Evolutionary conservation across 1,139 yeast species (phyloP), one percentile per base, ranked within the genome.

Genomic region (Zygosaccharomyces sapae): DNA sequence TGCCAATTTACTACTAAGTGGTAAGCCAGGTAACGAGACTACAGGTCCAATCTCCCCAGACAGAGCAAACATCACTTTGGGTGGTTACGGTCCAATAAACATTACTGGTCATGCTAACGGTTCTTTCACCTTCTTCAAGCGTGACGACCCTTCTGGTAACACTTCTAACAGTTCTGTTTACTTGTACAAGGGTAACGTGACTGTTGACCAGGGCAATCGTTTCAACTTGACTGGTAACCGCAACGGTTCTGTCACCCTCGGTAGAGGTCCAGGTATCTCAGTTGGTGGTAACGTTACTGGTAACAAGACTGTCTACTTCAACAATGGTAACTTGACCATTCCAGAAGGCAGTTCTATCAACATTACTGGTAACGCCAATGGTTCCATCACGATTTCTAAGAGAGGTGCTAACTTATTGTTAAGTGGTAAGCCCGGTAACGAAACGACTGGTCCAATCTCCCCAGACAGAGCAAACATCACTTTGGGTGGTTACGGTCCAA

Each of bases 41-140:
- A 22, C 25, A 6, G 25, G 25, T 22, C 25, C 25, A 2, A 22
- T 22, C 2, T 22, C 25, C 7, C 25, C 25, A 22, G 25, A 22
- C 25, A 22, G 25, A 9, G 39, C 30, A 2, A 36, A 36, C 29
- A 9, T 36, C 12, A 36, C 39, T n/a, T 12, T 36, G 20, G 39
- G 16, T 19, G 39, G 39, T 10, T 22, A 36, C 19, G 13, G 39
- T n/a, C 22, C 30, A 12, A 7, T 36, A 19, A 36, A 36, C 29
- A 36, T 36, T 19, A 22, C 39, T 19, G 39, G 39, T 36, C 22
- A 36, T 29, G 39, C 39, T 20, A 36, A 36, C 29, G 39, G 39
- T n/a, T 36, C 39, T 16, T 22, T 36, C 39, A 36, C 39, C 9
- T 18, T 36, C 10, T 36, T 36, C 39, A 36, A 36, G 39, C 22